Conservation (phyloP, 163 green algal genomes). For the Scenedesmus sp. region DNA sequence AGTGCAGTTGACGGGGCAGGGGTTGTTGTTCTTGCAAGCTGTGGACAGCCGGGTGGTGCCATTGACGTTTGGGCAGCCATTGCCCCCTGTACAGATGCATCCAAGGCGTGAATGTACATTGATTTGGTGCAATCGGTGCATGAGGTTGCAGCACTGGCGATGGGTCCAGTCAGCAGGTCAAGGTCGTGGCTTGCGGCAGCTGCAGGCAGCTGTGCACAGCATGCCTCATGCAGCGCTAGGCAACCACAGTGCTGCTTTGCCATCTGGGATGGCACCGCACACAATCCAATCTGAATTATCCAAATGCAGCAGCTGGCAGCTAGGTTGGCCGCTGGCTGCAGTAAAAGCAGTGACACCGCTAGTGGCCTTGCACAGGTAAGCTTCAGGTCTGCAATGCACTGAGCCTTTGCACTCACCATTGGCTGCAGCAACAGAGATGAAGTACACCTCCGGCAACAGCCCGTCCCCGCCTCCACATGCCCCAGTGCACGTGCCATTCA, state of each 20-base stretch:
- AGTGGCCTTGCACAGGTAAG: too few relatives aligned
- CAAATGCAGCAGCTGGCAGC: too few relatives aligned
- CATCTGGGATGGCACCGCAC: too few relatives aligned
- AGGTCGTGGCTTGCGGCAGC: neutral
- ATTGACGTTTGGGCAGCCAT: neutral
- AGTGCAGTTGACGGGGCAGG: conserved; percentile 43
- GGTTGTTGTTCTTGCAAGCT: conserved; percentile 14
- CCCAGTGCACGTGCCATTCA: conserved; percentile 15
- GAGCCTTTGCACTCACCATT: conserved; percentile 2
- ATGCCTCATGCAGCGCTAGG: too few relatives aligned
- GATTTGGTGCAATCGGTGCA: neutral
- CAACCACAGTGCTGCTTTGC: too few relatives aligned
- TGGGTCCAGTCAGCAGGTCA: neutral
- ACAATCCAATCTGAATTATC: too few relatives aligned
- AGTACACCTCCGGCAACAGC: conserved; percentile 12
- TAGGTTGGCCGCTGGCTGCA: too few relatives aligned
- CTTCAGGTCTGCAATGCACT: too few relatives aligned
- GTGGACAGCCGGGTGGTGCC: conserved; percentile 19
- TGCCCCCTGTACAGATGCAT: neutral
- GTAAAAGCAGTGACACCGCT: too few relatives aligned
- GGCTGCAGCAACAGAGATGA: neutral
- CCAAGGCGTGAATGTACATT: too few relatives aligned
- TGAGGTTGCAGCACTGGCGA: neutral
- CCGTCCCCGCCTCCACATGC: neutral
- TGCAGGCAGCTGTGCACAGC: too few relatives aligned